Conservation (phyloP, 257 asterid genomes). For the Pogostemon cablin region DNA sequence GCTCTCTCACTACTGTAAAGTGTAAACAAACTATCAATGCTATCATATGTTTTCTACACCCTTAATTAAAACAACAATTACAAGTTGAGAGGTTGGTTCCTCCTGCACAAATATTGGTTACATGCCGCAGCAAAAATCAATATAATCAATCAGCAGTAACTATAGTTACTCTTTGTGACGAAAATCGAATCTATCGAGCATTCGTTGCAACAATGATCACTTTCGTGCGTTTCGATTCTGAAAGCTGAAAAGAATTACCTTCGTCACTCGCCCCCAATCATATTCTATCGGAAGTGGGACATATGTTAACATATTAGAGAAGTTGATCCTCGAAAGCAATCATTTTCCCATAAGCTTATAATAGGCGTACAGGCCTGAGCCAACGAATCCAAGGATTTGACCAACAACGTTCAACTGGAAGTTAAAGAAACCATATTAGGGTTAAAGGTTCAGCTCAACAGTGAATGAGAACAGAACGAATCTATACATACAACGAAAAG, state of each 20-base stretch:
- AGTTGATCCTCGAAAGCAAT: conserved; percentile 29
- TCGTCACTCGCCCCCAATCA: not conserved
- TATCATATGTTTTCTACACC: not conserved
- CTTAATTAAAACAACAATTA: not conserved
- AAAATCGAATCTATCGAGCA: conserved; percentile 13
- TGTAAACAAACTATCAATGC: not conserved
- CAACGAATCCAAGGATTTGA: conserved; percentile 85
- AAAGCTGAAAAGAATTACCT: conserved; percentile 18
- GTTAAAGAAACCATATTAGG: not conserved
- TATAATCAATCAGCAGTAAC: conserved; percentile 1
- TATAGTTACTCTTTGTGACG: not conserved
- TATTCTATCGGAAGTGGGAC: conserved; percentile 12
- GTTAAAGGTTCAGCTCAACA: not conserved
- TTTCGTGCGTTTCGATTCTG: not conserved
- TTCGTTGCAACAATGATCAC: conserved; percentile 12
- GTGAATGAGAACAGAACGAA: not conserved
- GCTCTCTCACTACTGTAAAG: too few relatives aligned
- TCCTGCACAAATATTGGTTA: not conserved
- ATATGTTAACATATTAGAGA: not conserved
- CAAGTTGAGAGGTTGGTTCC: not conserved
- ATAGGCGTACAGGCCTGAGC: conserved; percentile 90
- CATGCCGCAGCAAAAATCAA: conserved; percentile 1
- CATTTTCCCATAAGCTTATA: conserved; percentile 81
- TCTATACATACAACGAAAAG: not conserved
- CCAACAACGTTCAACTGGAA: conserved; percentile 88